Conservation (phyloP, 176 grass and related monocot species). For the Oryza meyeriana region DNA sequence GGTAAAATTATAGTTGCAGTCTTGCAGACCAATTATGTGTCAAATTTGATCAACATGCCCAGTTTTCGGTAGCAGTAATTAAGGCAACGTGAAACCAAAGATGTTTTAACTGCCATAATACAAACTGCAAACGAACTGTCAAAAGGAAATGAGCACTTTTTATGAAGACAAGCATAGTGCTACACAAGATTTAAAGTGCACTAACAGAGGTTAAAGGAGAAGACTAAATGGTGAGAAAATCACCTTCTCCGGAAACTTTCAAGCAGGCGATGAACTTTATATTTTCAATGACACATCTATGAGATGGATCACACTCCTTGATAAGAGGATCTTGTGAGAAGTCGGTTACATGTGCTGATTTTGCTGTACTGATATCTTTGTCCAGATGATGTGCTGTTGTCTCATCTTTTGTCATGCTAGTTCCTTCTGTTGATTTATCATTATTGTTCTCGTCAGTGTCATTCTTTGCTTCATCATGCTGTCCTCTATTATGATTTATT, state of each 20-base stretch:
- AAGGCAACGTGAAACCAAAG: not conserved
- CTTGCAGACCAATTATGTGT: not conserved
- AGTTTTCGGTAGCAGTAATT: not conserved
- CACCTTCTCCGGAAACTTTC: conserved; percentile 89
- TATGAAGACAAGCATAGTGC: not conserved
- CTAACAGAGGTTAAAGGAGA: not conserved
- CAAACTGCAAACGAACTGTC: not conserved
- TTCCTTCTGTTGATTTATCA: conserved; percentile 34
- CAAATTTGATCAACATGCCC: not conserved
- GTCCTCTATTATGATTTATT: conserved; percentile 23
- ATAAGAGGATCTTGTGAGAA: conserved; percentile 46
- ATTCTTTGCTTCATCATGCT: conserved; percentile 1
- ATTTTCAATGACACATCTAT: conserved; percentile 66
- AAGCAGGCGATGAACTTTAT: conserved; percentile 75
- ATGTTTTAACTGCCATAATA: not conserved
- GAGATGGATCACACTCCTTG: conserved; percentile 67
- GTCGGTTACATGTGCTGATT: conserved; percentile 10
- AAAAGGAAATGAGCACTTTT: not conserved
- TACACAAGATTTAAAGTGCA: not conserved
- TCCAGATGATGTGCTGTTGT: not conserved
- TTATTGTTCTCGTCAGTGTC: conserved; percentile 25
- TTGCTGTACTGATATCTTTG: not conserved
- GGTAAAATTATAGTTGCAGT: not conserved
- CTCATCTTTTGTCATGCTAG: conserved; percentile 29
- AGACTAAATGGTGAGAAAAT: conserved; percentile 3